Conservation (phyloP, 2,329 filamentous ascomycete species). For the Fusarium papillatum region DNA sequence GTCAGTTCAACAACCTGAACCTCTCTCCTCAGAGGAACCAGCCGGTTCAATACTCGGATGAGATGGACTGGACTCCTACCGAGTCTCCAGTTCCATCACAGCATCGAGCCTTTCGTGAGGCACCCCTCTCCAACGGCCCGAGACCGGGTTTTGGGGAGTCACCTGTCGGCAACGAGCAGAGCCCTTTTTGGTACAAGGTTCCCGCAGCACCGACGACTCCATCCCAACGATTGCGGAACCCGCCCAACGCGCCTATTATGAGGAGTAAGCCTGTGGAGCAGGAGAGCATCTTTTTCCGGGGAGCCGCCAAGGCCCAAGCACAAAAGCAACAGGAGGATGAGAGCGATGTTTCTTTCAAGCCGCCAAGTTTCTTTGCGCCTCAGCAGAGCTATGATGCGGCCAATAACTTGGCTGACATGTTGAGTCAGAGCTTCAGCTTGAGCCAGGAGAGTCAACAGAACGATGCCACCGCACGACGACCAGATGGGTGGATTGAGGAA, state of each 20-base stretch:
- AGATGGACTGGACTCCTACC: conserved; percentile 83
- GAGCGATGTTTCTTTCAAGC: conserved; percentile 62
- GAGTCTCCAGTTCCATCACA: conserved; percentile 54
- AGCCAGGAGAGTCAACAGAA: conserved; percentile 43
- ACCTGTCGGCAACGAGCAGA: conserved; percentile 57
- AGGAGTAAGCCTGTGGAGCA: conserved; percentile 59
- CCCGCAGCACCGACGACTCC: conserved; percentile 78
- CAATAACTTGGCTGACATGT: conserved; percentile 58
- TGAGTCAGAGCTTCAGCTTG: conserved; percentile 59
- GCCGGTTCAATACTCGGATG: conserved; percentile 60
- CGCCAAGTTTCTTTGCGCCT: conserved; percentile 72
- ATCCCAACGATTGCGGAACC: conserved; percentile 73
- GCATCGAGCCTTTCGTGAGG: conserved; percentile 67
- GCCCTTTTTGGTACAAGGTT: conserved; percentile 78
- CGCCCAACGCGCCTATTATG: conserved; percentile 68
- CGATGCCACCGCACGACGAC: neutral
- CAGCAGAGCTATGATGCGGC: conserved; percentile 55
- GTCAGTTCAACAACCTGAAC: conserved; percentile 27
- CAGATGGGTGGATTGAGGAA: neutral
- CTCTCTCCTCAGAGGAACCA: conserved; percentile 32
- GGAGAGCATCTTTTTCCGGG: conserved; percentile 65
- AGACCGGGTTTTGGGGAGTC: conserved; percentile 61
- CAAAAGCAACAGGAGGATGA: conserved; percentile 25
- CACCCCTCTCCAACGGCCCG: conserved; percentile 54
- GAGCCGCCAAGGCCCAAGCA: conserved; percentile 32